Conservation (phyloP, 2,329 filamentous ascomycete species). For the Furcasterigmium sp. region DNA sequence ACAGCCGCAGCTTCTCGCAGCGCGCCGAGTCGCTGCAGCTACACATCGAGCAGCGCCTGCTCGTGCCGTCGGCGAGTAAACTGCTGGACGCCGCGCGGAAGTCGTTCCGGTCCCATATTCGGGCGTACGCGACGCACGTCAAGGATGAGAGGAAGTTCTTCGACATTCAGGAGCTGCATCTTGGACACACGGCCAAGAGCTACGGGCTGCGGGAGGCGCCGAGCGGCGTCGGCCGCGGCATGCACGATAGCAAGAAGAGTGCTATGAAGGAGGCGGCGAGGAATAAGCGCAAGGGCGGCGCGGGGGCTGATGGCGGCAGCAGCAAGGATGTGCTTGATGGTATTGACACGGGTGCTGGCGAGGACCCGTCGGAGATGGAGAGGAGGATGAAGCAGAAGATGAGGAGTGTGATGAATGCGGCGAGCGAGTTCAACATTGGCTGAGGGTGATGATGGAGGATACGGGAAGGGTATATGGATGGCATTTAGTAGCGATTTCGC, state of each 20-base stretch:
- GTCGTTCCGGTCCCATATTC: constrained; percentile 86
- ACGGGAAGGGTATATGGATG: too few relatives aligned
- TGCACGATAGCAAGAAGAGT: constrained; percentile 38
- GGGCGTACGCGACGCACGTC: constrained; percentile 92
- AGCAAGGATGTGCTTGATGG: constrained; percentile 10
- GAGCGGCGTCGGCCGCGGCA: constrained; percentile 65
- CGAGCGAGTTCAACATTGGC: constrained; percentile 65
- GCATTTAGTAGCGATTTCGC: too few relatives aligned
- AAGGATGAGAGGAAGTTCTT: constrained; percentile 81
- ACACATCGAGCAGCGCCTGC: constrained; percentile 54
- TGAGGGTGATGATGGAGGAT: not conserved
- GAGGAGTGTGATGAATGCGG: constrained; percentile 47
- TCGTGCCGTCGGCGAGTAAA: constrained; percentile 37
- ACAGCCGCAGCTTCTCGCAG: constrained; percentile 36
- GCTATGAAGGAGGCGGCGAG: constrained; percentile 24
- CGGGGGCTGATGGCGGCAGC: constrained; percentile 20
- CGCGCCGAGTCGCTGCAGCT: constrained; percentile 53
- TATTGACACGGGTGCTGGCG: constrained; percentile 31
- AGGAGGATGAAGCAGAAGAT: constrained; percentile 62
- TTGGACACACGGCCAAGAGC: constrained; percentile 90
- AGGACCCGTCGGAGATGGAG: constrained; percentile 44
- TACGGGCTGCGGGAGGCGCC: constrained; percentile 88
- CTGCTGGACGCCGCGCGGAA: constrained; percentile 76
- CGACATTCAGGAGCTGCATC: constrained; percentile 83
- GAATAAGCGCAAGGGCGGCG: constrained; percentile 11